Percentiles rank a stretch among this genome's conserved stretches.
Conservation (phyloP, 1,284 basidiomycete species). For the Sanghuangporus baumii region DNA sequence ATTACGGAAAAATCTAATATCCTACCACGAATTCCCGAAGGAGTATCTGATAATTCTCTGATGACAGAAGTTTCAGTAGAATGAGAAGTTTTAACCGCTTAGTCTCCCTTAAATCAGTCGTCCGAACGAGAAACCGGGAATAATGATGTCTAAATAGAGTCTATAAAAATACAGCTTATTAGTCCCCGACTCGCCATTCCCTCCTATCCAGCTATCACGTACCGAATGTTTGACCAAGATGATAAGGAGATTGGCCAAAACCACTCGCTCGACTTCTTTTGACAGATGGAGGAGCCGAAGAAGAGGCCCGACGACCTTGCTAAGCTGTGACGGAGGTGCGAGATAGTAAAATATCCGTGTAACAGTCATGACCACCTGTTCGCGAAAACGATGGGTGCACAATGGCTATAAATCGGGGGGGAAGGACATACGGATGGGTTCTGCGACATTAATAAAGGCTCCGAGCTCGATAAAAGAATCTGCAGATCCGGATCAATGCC, state of each 20-base stretch:
- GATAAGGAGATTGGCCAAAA: slow-evolving; percentile 63
- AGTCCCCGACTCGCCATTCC: background rate
- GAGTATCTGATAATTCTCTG: slow-evolving; percentile 64
- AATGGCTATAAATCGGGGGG: slow-evolving; percentile 21
- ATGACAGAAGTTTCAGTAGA: slow-evolving; percentile 56
- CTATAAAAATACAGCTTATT: slow-evolving; percentile 30
- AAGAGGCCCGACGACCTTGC: slow-evolving; percentile 59
- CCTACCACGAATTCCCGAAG: slow-evolving; percentile 80
- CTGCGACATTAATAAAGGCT: slow-evolving; percentile 76
- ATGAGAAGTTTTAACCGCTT: slow-evolving; percentile 74
- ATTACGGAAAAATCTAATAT: background rate
- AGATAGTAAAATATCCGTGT: slow-evolving; percentile 71
- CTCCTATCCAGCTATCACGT: slow-evolving; percentile 25
- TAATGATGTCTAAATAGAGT: slow-evolving; percentile 56
- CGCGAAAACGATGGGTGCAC: background rate
- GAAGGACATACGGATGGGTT: slow-evolving; percentile 69
- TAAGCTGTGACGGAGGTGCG: slow-evolving; percentile 50
- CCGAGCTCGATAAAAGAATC: slow-evolving; percentile 66
- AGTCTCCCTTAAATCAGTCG: slow-evolving; percentile 56
- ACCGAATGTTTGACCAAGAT: slow-evolving; percentile 62
- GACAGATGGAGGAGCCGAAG: slow-evolving; percentile 61
- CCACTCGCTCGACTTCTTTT: slow-evolving; percentile 66
- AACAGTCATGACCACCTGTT: slow-evolving; percentile 70
- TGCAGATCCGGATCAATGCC: slow-evolving; percentile 73
- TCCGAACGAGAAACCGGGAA: slow-evolving; percentile 62